Base-by-base conservation (phyloP, 345 rosid species). In the Aethionema arabicum region DNA sequence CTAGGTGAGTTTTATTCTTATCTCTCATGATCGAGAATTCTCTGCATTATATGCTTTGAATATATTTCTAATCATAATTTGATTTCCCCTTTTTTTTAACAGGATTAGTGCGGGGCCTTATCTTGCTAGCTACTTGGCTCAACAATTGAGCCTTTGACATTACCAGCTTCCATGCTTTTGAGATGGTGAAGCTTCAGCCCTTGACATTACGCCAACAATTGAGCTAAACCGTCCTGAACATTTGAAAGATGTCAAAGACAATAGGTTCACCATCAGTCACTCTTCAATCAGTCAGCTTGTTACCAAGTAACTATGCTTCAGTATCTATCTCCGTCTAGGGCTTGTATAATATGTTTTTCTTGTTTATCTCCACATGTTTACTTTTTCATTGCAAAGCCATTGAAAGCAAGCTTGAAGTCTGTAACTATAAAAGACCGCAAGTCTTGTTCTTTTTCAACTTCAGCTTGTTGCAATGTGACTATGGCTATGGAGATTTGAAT, bases 81-180 rank as follows among this genome's bases (percentile, higher is more conserved):
- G 32, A 30, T 47, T 58, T 56, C 15, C 35, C 38, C 44, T 41
- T 39, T 73, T 74, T 16, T 35, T 54, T 8, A 42, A 63, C 82
- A 89, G 96, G 85, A 91, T 86, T 92, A 91, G 87, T 82, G 86
- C 96, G 8, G 89, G 77, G 59, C 82, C 95, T 45, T 92, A 89
- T 81, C 93, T 92, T 62, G 87, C 95, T 64, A 92, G 98, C 75
- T 92, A 79, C 71, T 67, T 92, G 82, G 80, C 96, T 44, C 89
- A n/a, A n/a, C n/a, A n/a, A n/a, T n/a, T n/a, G n/a, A n/a, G n/a
- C n/a, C n/a, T n/a, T n/a, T n/a, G n/a, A n/a, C n/a, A n/a, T n/a
- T n/a, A n/a, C n/a, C 81, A 70, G 16, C 73, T 79, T 72, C 30
- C 56, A 10, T 40, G n/a, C n/a, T n/a, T 56, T 13, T 69, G 68